A percentile compares a stretch with the other conserved stretches of the same genome.
Conservation (phyloP, 352 stramenopile species). For the Phytophthora cajani region DNA sequence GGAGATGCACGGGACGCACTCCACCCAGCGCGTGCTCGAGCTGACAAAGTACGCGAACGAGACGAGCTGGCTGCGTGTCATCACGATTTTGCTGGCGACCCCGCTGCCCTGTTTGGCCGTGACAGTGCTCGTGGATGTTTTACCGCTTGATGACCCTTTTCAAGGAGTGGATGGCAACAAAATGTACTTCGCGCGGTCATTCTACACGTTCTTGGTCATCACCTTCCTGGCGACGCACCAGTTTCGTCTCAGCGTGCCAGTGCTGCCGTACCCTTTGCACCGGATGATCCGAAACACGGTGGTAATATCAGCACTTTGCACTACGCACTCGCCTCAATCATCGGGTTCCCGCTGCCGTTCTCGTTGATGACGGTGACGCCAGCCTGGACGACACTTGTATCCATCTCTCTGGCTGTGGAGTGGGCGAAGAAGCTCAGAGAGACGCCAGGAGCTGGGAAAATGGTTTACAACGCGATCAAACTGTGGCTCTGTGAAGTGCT, state of each 20-base stretch:
- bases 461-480: neutral
- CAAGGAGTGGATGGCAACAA: neutral
- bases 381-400: neutral
- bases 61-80: slow-evolving; percentile 6
- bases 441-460: neutral
- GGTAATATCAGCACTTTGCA: neutral
- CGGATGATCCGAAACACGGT: neutral
- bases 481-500: neutral
- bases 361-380: neutral
- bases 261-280: neutral
- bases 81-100: slow-evolving; percentile 10
- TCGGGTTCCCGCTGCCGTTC: neutral
- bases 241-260: neutral
- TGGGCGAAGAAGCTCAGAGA: neutral
- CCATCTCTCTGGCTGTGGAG: neutral
- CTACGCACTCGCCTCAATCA: neutral
- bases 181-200: neutral
- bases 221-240: neutral
- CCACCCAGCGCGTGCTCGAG: neutral
- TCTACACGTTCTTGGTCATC: neutral
- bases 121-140: slow-evolving; percentile 11
- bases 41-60: slow-evolving; percentile 1
- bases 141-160: neutral
- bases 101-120: slow-evolving; percentile 18
- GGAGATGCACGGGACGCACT: slow-evolving; percentile 13